These are phyloP conservation scores for Exophiala aquamarina DNA, from an alignment of 2,329 filamentous ascomycete genomes.

Conservation along the genomic window DNA sequence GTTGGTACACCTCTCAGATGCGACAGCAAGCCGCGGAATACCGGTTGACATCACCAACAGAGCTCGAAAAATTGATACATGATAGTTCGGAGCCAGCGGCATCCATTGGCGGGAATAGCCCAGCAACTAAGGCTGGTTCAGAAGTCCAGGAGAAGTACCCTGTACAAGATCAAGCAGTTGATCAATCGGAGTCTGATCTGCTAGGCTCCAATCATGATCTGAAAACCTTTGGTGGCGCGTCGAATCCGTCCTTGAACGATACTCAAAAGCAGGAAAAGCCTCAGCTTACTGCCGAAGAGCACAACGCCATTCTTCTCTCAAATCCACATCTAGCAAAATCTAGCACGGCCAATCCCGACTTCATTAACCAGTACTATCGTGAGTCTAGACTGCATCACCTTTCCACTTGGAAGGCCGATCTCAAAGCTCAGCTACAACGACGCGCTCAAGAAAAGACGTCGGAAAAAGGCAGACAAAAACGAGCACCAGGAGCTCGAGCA, in stretches of 20 bases:
- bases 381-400: slow-evolving; percentile 94
- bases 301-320: slow-evolving; percentile 80
- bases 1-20: slow-evolving; percentile 79
- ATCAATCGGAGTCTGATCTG: no score
- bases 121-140: no score
- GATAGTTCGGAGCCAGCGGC: no score
- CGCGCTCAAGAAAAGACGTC: slow-evolving; percentile 69
- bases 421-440: slow-evolving; percentile 85
- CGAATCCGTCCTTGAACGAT: neutral
- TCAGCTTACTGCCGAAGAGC: slow-evolving; percentile 79
- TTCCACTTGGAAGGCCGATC: slow-evolving; percentile 92
- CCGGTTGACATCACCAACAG: neutral
- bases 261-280: slow-evolving; percentile 28
- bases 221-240: no score
- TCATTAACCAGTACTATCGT: slow-evolving; percentile 90
- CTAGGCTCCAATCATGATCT: no score
- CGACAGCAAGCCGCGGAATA: slow-evolving; percentile 34
- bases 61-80: no score
- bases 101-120: no score
- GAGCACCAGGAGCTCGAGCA: slow-evolving; percentile 63
- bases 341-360: slow-evolving; percentile 88
- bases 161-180: no score
- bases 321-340: slow-evolving; percentile 86
- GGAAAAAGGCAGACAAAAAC: slow-evolving; percentile 51
- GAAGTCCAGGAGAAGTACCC: no score